A percentile compares a stretch with the other conserved stretches of the same genome.
Evolutionary conservation across 805 yeast species (phyloP).

Genomic region (Myxozyma nipponensis): DNA sequence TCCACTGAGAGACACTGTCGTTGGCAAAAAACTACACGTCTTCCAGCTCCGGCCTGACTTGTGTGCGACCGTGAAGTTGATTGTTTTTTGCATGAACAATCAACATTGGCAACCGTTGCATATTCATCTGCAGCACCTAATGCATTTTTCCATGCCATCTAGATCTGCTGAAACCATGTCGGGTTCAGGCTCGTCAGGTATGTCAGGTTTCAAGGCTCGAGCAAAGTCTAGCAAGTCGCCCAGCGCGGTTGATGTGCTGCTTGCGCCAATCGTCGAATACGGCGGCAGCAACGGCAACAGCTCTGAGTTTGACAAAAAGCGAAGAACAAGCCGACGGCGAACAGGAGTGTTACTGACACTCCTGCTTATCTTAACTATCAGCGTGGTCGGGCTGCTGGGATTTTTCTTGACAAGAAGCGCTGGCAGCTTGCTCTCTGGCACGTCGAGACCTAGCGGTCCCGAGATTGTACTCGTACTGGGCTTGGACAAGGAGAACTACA

Average conservation of each 20-base stretch:
- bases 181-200: conserved; percentile 17
- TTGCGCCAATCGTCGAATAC: conserved; percentile 1
- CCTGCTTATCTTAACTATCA: neutral
- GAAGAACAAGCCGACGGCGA: conserved; percentile 12
- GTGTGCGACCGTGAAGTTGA: too few relatives aligned
- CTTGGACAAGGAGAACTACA: conserved; percentile 67
- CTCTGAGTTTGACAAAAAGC: conserved; percentile 9
- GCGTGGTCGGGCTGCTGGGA: neutral
- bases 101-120: too few relatives aligned
- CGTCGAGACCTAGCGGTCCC: conserved; percentile 27
- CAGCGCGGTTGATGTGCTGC: conserved; percentile 6
- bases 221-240: conserved; percentile 11
- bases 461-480: conserved; percentile 66
- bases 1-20: too few relatives aligned
- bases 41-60: too few relatives aligned
- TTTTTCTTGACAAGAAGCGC: neutral
- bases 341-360: conserved; percentile 4
- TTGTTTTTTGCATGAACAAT: too few relatives aligned
- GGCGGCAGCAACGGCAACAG: conserved; percentile 1
- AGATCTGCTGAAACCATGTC: conserved; percentile 15
- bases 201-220: conserved; percentile 14
- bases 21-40: too few relatives aligned
- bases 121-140: too few relatives aligned
- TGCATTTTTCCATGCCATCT: conserved; percentile 26
- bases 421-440: neutral